Percentiles rank a stretch among this genome's conserved stretches.
These are phyloP conservation scores for Debaryomyces hansenii DNA, from an alignment of 805 yeast species.

Conservation along the genomic window DNA sequence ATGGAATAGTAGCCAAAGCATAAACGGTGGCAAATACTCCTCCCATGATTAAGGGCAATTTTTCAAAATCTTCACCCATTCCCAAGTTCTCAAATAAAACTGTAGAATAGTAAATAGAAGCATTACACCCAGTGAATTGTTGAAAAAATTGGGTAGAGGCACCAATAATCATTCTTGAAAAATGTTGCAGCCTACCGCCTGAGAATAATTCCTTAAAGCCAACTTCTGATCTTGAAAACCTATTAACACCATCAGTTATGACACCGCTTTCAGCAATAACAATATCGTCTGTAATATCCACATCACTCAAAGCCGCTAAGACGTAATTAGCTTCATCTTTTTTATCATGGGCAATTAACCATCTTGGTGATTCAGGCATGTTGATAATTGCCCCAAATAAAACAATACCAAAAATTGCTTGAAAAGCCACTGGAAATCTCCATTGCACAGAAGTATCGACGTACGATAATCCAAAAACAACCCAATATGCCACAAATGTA, in stretches of 20 bases:
- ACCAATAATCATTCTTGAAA: slow-evolving; percentile 34
- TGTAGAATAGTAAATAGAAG: slow-evolving; percentile 35
- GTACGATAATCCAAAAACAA: slow-evolving; percentile 69
- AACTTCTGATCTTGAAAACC: slow-evolving; percentile 41
- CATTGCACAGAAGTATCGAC: slow-evolving; percentile 40
- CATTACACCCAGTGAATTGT: slow-evolving; percentile 34
- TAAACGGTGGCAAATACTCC: slow-evolving; percentile 32
- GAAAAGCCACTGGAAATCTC: slow-evolving; percentile 51
- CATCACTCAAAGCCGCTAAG: slow-evolving; percentile 40
- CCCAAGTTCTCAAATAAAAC: slow-evolving; percentile 30
- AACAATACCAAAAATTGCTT: slow-evolving; percentile 47
- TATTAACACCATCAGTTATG: slow-evolving; percentile 49
- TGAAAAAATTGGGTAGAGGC: slow-evolving; percentile 29
- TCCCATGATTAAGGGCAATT: slow-evolving; percentile 24
- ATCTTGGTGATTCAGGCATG: slow-evolving; percentile 56
- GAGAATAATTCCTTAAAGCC: slow-evolving; percentile 32
- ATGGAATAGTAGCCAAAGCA: slow-evolving; percentile 31
- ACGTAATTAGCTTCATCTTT: slow-evolving; percentile 48
- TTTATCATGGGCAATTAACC: slow-evolving; percentile 51
- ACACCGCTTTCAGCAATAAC: slow-evolving; percentile 45
- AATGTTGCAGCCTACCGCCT: slow-evolving; percentile 30
- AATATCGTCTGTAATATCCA: slow-evolving; percentile 33
- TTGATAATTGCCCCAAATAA: slow-evolving; percentile 40
- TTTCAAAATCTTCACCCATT: slow-evolving; percentile 16
- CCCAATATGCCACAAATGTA: slow-evolving; percentile 70